Percentiles rank a stretch among this genome's conserved stretches.
Evolutionary conservation across 345 rosid genomes (phyloP).

Genomic region (Erysimum cheiranthoides): DNA sequence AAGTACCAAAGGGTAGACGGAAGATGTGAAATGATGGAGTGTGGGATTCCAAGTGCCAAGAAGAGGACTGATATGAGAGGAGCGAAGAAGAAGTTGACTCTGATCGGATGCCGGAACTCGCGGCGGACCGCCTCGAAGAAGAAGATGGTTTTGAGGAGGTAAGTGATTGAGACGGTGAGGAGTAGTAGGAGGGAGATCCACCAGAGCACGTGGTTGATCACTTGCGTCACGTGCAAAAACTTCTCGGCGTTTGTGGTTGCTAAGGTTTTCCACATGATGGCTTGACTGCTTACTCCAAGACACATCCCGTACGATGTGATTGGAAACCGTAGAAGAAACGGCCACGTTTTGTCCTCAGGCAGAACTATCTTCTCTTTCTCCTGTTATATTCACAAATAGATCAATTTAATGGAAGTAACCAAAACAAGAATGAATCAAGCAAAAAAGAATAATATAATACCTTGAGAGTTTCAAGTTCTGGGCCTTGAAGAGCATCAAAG

Average conservation of each 20-base stretch:
- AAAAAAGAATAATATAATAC: constrained; percentile 42
- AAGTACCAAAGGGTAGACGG: constrained; percentile 74
- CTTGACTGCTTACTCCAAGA: constrained; percentile 92
- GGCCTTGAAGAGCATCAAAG: constrained; percentile 90
- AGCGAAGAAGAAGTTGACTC: constrained; percentile 94
- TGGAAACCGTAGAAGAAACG: constrained; percentile 82
- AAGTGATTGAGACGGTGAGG: constrained; percentile 51
- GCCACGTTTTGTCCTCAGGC: constrained; percentile 85
- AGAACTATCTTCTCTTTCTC: constrained; percentile 73
- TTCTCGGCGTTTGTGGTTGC: constrained; percentile 67
- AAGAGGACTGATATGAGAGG: constrained; percentile 85
- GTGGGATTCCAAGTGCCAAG: constrained; percentile 80
- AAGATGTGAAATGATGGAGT: constrained; percentile 50
- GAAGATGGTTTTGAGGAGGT: constrained; percentile 65
- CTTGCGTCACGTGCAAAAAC: constrained; percentile 65
- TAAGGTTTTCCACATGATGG: constrained; percentile 83
- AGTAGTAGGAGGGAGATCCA: constrained; percentile 65
- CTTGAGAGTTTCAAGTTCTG: constrained; percentile 83
- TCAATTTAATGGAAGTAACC: background rate
- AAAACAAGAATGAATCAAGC: background rate
- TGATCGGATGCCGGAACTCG: constrained; percentile 80
- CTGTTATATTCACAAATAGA: constrained; percentile 42
- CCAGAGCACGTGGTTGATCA: constrained; percentile 68
- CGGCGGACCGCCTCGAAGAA: constrained; percentile 92
- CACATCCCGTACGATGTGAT: constrained; percentile 88